Evolutionary conservation across 2,329 filamentous ascomycete genomes (phyloP), one percentile per base, ranked within the genome.

Genomic region (Fusarium xylarioides): DNA sequence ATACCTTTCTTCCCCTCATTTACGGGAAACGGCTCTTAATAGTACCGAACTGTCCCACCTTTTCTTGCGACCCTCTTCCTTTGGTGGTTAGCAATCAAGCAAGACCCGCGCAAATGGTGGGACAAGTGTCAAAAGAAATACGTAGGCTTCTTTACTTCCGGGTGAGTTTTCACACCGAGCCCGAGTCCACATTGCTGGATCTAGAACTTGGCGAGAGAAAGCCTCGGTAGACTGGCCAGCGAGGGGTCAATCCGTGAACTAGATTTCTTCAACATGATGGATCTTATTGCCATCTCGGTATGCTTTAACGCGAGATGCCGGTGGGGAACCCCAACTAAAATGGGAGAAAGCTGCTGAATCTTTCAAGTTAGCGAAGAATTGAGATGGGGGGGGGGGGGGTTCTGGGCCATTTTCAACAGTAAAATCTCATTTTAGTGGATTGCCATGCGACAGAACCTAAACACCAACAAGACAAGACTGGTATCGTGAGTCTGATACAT

Each of bases 241-340:
- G 63, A 63, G 46, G 34, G 32, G 37, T 57, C 61, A 52, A 42
- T 49, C 30, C 42, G 55, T 64, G 63, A 65, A 64, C 54, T 35
- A 68, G 38, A 68, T 55, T 46, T 56, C 40, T 46, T 46, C n/a
- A 16, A 34, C 40, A 53, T 65, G 49, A 64, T 66, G 63, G 35
- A 59, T 68, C 47, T 53, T 34, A 28, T 60, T 35, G 37, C 23
- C 53, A 54, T 63, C 76, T 78, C 76, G 76, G 76, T 38, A 44
- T 63, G 32, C 46, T 76, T 77, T 78, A 44, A 68, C 65, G 73
- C 76, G 76, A 77, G 60, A 49, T 68, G 47, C 75, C 74, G 74
- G 73, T 65, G 75, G 73, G 63, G 73, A 60, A 64, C 21, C 50
- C n/a, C 15, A 40, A 32, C 35, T 52, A 60, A 55, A 67, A 35